Evolutionary conservation across 768 basidiomycete genomes (phyloP), one percentile per base, ranked within the genome.

Genomic region (Cyathus striatus): DNA sequence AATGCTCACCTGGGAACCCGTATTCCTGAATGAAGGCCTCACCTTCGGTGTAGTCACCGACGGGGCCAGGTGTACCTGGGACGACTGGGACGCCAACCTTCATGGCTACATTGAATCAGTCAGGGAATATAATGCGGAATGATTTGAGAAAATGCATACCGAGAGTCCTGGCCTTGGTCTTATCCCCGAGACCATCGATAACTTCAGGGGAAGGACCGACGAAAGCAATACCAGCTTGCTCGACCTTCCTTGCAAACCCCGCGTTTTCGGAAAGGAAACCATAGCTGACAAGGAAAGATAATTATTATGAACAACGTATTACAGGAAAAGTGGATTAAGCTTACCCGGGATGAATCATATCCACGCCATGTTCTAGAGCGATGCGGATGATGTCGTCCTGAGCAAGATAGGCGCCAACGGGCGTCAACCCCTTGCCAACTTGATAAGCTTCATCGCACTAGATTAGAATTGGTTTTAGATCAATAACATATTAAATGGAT

Each of bases 291-390:
- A 7, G 13, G 21, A 32, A 22, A 6, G 10, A 21, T 30, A 21
- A 42, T 4, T 18, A 23, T 40, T 14, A 9, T 14, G 18, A 3
- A 22, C 16, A 10, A 9, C 14, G 27, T 10, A 32, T 10, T 4
- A 3, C 33, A 21, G 33, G 9, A 33, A 16, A n/a, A 32, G 7
- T 3, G n/a, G 21, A 20, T 20, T 10, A 33, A 40, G 63, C 73
- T 57, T 53, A 92, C 90, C 94, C 93, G 9, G 93, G 96, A 66
- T 98, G 96, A 59, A 99, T 98, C 96, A 99, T 98, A 62, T 97
- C 95, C 20, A 99, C 96, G 20, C 91, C 94, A 64, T 98, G 93
- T 65, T 98, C 94, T 34, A 98, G 76, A n/a, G 93, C 91, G 51
- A 93, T 86, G 49, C 83, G 72, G 66, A 99, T 93, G 65, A 99